Percentiles rank a stretch among this genome's conserved stretches.
phyloP scores from a whole-genome alignment of 2,329 filamentous ascomycete species.

The Ustulina deusta region DNA sequence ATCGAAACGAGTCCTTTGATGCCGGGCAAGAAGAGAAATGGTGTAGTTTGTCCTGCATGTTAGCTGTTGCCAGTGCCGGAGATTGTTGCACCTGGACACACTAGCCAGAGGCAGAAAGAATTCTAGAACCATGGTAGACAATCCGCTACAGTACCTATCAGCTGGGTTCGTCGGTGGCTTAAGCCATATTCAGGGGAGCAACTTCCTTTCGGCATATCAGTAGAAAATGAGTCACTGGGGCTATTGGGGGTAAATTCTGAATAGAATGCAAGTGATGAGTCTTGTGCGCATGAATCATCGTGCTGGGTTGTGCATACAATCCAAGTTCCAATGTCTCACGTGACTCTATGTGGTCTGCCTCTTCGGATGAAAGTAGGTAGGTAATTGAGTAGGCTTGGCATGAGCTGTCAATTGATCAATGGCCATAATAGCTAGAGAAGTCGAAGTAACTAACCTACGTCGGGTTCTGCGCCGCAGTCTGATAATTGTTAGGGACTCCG shows the following conservation, averaged over 20 bases:
- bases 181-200: no score
- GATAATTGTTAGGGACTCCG: conserved; percentile 48
- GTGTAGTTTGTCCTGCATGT: neutral
- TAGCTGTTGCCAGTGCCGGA: neutral
- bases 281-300: neutral
- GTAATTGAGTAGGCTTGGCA: neutral
- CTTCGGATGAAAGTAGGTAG: no score
- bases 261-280: neutral
- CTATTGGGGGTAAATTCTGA: neutral
- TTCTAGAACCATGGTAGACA: conserved; percentile 18
- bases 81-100: neutral
- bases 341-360: conserved; percentile 12
- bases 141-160: neutral
- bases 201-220: neutral
- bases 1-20: conserved; percentile 4
- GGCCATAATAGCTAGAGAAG: neutral
- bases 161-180: conserved; percentile 19
- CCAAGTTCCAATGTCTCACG: conserved; percentile 19
- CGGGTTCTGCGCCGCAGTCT: conserved; percentile 10
- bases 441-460: neutral
- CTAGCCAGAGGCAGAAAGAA: neutral
- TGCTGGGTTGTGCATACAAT: conserved; percentile 3
- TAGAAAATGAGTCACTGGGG: conserved; percentile 14
- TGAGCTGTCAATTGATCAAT: neutral
- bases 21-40: no score